Evolutionary conservation across 257 asterid genomes (phyloP).

Genomic region (Striga asiatica): DNA sequence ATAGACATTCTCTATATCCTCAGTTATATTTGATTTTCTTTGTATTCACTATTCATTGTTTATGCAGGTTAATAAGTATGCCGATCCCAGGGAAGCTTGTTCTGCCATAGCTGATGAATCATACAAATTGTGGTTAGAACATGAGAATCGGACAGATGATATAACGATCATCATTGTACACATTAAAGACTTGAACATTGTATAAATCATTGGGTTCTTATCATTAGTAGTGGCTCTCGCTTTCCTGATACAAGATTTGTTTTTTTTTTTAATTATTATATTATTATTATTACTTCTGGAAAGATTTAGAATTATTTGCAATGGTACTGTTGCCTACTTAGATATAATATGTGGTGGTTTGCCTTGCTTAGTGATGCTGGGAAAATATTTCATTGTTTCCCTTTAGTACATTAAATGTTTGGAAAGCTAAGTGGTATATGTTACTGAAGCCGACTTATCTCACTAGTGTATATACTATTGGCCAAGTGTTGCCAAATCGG

Average conservation of each 20-base stretch:
- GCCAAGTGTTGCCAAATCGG: no score
- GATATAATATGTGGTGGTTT: not conserved
- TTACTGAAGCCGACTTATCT: no score
- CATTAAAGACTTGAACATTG: constrained; percentile 52
- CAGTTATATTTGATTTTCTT: not conserved
- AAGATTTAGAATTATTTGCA: constrained; percentile 9
- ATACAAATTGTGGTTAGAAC: constrained; percentile 80
- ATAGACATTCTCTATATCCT: no score
- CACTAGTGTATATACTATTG: no score
- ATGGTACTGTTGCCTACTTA: not conserved
- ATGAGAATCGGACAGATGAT: constrained; percentile 91
- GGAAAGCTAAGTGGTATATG: no score
- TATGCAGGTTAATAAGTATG: constrained; percentile 46
- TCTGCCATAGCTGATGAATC: constrained; percentile 76
- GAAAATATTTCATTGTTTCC: not conserved
- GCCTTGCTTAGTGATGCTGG: not conserved
- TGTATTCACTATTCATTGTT: not conserved
- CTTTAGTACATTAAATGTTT: no score
- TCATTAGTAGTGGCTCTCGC: constrained; percentile 20
- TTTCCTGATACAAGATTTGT: constrained; percentile 17
- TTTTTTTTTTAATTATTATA: constrained; percentile 5
- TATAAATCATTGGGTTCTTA: constrained; percentile 27
- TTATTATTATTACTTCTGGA: no score
- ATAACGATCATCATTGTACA: constrained; percentile 84
- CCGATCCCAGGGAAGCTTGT: constrained; percentile 82